phyloP scores from a whole-genome alignment of 306 rosid species.

The Quillaja saponaria region DNA sequence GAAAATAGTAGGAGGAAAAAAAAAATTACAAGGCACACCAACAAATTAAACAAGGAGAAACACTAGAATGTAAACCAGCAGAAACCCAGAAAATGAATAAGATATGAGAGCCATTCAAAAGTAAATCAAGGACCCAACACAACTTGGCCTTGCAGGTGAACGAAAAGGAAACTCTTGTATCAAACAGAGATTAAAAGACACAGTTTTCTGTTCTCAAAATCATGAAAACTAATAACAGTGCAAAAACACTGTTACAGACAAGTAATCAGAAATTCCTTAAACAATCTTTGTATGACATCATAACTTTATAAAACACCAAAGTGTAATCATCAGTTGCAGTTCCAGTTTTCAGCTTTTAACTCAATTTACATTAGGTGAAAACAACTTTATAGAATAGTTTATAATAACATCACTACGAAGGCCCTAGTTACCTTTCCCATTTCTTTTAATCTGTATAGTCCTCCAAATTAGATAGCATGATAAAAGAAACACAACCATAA shows the following conservation, averaged over 20 bases:
- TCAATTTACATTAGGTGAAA: not conserved
- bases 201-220: conserved; percentile 21
- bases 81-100: not conserved
- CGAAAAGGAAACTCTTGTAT: conserved; percentile 7
- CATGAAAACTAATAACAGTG: conserved; percentile 6
- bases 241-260: too few species aligned
- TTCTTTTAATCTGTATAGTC: conserved; percentile 13
- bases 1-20: not conserved
- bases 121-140: not conserved
- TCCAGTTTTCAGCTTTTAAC: not conserved
- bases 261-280: too few species aligned
- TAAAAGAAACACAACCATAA: not conserved
- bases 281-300: too few species aligned
- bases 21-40: conserved; percentile 9
- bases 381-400: conserved; percentile 9
- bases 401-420: conserved; percentile 14
- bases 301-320: conserved; percentile 4
- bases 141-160: not conserved
- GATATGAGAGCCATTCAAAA: not conserved
- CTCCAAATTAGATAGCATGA: conserved; percentile 15
- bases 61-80: not conserved
- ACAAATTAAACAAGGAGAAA: conserved; percentile 1
- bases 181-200: conserved; percentile 15
- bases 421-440: conserved; percentile 12
- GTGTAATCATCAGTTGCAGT: conserved; percentile 1